Evolutionary conservation across 305 asterid genomes (phyloP).

Genomic region (Fraxinus albicans): DNA sequence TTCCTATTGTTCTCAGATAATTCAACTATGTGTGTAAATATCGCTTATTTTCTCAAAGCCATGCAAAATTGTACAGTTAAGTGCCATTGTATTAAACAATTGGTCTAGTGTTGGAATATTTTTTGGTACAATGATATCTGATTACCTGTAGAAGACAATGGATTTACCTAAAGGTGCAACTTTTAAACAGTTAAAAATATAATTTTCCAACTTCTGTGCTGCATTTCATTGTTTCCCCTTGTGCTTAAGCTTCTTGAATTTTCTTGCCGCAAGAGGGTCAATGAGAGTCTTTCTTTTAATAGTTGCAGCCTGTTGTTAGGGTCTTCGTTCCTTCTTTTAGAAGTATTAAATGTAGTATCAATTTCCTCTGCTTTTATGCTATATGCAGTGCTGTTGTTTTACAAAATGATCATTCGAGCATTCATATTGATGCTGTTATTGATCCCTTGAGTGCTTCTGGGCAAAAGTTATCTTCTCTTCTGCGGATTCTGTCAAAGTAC

Average conservation of each 20-base stretch:
- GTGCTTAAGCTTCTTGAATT: not conserved
- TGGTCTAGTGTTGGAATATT: not conserved
- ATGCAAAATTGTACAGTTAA: not conserved
- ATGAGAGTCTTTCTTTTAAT: not conserved
- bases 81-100: not conserved
- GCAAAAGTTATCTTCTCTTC: conserved; percentile 91
- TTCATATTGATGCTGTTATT: conserved; percentile 94
- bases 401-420: conserved; percentile 69
- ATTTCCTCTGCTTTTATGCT: conserved; percentile 19
- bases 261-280: not conserved
- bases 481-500: conserved; percentile 71
- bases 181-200: not conserved
- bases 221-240: not conserved
- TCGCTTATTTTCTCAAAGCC: not conserved
- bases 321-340: not conserved
- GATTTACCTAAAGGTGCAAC: not conserved
- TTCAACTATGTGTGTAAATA: not conserved
- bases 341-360: conserved; percentile 18
- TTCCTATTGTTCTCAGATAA: too few species aligned
- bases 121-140: not conserved
- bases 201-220: not conserved
- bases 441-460: conserved; percentile 99
- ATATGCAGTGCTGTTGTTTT: conserved; percentile 79
- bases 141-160: not conserved
- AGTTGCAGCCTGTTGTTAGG: not conserved